Conservation (phyloP, 2,329 filamentous ascomycete species). For the Talaromyces atroroseus region DNA sequence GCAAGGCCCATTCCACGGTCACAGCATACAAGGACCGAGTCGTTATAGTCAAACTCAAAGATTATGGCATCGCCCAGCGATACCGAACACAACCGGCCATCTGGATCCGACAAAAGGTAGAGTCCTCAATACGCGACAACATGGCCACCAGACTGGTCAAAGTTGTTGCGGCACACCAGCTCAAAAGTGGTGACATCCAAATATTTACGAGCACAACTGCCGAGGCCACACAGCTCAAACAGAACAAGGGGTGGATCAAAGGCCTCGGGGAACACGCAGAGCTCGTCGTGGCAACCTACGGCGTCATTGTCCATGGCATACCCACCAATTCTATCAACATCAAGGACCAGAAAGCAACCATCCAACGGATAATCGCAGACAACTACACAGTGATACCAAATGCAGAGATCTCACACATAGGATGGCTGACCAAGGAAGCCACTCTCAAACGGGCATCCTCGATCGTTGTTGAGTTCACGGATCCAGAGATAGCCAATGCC, state of each 20-base stretch:
- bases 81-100: neutral
- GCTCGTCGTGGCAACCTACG: slow-evolving; percentile 17
- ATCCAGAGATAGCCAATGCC: slow-evolving; percentile 21
- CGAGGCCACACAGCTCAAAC: neutral
- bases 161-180: neutral
- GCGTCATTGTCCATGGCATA: slow-evolving; percentile 24
- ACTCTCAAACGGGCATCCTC: slow-evolving; percentile 19
- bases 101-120: neutral
- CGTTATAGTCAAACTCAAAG: neutral
- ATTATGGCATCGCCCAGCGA: neutral
- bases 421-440: slow-evolving; percentile 20
- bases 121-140: neutral
- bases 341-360: slow-evolving; percentile 21
- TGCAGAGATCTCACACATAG: slow-evolving; percentile 21
- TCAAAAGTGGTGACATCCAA: neutral
- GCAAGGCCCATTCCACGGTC: neutral
- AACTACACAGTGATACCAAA: slow-evolving; percentile 21
- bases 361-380: slow-evolving; percentile 22
- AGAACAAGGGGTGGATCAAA: slow-evolving; percentile 14
- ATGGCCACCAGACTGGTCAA: neutral
- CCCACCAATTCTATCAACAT: slow-evolving; percentile 23
- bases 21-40: neutral
- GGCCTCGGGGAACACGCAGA: slow-evolving; percentile 17
- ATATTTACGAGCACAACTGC: neutral
- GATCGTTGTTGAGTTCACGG: slow-evolving; percentile 24